Evolutionary conservation across 345 rosid genomes (phyloP).

Genomic region (Populus euphratica): DNA sequence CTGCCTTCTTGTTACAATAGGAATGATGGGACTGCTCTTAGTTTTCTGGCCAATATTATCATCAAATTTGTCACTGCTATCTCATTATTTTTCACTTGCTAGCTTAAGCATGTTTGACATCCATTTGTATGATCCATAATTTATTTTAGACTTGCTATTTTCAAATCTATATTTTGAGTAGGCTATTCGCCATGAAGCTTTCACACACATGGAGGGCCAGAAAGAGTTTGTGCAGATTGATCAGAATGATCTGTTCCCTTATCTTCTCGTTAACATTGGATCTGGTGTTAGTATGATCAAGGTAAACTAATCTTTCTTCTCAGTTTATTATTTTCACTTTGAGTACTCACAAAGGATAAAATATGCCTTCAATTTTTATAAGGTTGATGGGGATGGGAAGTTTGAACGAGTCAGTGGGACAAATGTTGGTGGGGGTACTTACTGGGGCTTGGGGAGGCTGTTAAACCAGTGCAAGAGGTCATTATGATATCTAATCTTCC

Average conservation of each 20-base stretch:
- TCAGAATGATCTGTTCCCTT: slow-evolving; percentile 81
- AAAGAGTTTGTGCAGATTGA: slow-evolving; percentile 97
- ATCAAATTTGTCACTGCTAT: background rate
- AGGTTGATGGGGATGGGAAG: slow-evolving; percentile 97
- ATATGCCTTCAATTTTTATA: slow-evolving; percentile 24
- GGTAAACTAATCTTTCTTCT: slow-evolving; percentile 38
- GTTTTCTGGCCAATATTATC: background rate
- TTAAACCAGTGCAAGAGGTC: slow-evolving; percentile 93
- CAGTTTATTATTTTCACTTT: slow-evolving; percentile 8
- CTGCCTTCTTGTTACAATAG: background rate
- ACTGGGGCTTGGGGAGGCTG: slow-evolving; percentile 95
- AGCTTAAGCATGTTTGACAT: slow-evolving; percentile 1
- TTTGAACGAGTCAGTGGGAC: slow-evolving; percentile 96
- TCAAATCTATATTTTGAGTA: slow-evolving; percentile 23
- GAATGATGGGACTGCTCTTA: background rate
- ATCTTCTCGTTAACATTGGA: slow-evolving; percentile 96
- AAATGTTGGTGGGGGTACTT: slow-evolving; percentile 98
- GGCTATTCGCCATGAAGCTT: slow-evolving; percentile 99
- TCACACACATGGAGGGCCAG: slow-evolving; percentile 87
- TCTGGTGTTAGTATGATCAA: slow-evolving; percentile 99
- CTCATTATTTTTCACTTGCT: background rate
- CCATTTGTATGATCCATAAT: background rate
- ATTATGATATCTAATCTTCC: slow-evolving; percentile 15
- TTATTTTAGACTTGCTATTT: background rate
- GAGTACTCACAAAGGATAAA: background rate